Conservation (phyloP, 2,329 filamentous ascomycete genomes). For the Aspergillaceae sp. region DNA sequence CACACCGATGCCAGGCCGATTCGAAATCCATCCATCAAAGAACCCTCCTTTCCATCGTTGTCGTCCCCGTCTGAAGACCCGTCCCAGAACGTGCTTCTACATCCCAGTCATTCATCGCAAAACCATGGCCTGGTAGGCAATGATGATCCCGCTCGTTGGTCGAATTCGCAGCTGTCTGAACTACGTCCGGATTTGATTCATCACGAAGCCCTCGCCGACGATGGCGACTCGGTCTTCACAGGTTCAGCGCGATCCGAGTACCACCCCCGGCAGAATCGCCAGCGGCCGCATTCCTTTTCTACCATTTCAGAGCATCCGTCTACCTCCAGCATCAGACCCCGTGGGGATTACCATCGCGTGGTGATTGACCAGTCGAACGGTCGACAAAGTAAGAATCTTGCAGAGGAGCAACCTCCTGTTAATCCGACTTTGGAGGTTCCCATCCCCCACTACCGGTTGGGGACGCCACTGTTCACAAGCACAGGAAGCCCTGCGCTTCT, state of each 20-base stretch:
- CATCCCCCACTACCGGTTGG: slow-evolving; percentile 78
- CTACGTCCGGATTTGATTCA: slow-evolving; percentile 21
- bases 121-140: slow-evolving; percentile 17
- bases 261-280: slow-evolving; percentile 31
- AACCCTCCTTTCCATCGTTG: slow-evolving; percentile 13
- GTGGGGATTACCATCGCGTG: slow-evolving; percentile 62
- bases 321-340: slow-evolving; percentile 34
- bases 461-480: slow-evolving; percentile 69
- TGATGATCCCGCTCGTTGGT: slow-evolving; percentile 32
- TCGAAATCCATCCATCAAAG: slow-evolving; percentile 27
- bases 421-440: slow-evolving; percentile 59
- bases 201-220: slow-evolving; percentile 16
- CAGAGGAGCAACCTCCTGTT: slow-evolving; percentile 24
- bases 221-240: slow-evolving; percentile 14
- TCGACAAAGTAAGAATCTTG: slow-evolving; percentile 57
- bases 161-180: slow-evolving; percentile 35
- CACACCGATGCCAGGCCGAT: slow-evolving; percentile 21
- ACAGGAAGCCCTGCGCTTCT: slow-evolving; percentile 68
- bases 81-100: slow-evolving; percentile 49
- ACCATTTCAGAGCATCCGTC: slow-evolving; percentile 58
- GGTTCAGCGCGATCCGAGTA: slow-evolving; percentile 16
- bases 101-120: slow-evolving; percentile 24
- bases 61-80: slow-evolving; percentile 46
- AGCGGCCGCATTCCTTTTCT: slow-evolving; percentile 67
- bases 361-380: slow-evolving; percentile 65